Base-by-base conservation (phyloP, 306 rosid species). In the Lathyrus aphaca region DNA sequence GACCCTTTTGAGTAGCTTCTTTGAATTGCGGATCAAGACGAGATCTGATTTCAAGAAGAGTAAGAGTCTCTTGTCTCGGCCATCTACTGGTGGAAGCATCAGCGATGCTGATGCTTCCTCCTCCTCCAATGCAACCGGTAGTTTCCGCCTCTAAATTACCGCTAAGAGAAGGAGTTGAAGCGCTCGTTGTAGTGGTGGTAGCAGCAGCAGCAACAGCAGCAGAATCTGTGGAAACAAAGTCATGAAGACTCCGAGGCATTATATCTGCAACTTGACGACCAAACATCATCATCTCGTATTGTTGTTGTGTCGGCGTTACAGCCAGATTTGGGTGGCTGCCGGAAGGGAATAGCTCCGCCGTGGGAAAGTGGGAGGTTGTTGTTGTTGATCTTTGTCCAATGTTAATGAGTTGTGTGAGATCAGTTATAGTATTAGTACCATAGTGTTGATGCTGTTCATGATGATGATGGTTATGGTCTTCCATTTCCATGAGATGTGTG, bases 61-160 rank as follows among this genome's bases (percentile, higher is more conserved):
- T 91, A 18, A 95, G 99, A 16, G 99, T 95, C 81, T 95, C 99
- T 42, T 95, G 97, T 45, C 99, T 82, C 5, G 99, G 97, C 97
- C 97, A 91, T 69, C 99, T 68, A 4, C 95, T 93, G 0, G 92
- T 82, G 49, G 89, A 82, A 2, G 77, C 82, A 7, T 86, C 96
- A n/a, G 80, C 84, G 39, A 6, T 35, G 10, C 3, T 35, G 7
- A 8, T 8, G 1, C 37, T 8, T 2, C 45, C 45, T 1, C 45
- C 45, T 9, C 15, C 14, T 1, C 8, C 32, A 10, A 23, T 23
- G 7, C 13, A 19, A 0, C 75, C 86, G 0, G 64, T 73, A 4
- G 85, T 77, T 17, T 88, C 96, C 7, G 73, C 82, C n/a, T 87
- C 96, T 16, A 86, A 78, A 3, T 53, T 53, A 53, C 87, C 89